These are phyloP conservation scores for Knufia fluminis DNA, from an alignment of 2,329 filamentous ascomycete genomes.

Conservation along the genomic window DNA sequence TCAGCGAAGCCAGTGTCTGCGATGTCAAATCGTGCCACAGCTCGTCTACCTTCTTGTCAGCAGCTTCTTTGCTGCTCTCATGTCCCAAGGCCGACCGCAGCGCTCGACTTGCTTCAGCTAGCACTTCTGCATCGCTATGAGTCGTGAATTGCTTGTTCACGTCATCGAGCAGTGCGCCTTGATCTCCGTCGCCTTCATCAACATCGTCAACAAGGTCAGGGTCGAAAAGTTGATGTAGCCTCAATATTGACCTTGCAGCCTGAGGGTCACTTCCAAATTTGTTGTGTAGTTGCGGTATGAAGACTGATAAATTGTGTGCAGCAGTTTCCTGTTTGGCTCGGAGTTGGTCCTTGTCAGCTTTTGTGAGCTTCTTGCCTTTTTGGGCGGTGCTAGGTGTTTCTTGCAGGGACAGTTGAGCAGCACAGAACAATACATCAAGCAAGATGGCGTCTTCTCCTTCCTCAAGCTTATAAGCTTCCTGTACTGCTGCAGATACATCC, in stretches of 20 bases:
- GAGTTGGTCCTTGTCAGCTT: conserved; percentile 51
- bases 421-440: conserved; percentile 74
- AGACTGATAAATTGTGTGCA: conserved; percentile 63
- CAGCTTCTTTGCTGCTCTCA: conserved; percentile 78
- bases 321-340: conserved; percentile 67
- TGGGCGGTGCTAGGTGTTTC: conserved; percentile 54
- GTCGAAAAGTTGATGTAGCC: conserved; percentile 77
- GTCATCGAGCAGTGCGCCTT: conserved; percentile 74
- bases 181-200: conserved; percentile 73
- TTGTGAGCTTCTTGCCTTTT: conserved; percentile 44
- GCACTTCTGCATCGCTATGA: conserved; percentile 78
- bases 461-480: conserved; percentile 61
- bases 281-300: conserved; percentile 77
- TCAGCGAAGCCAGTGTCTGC: conserved; percentile 61
- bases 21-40: conserved; percentile 74
- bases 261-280: conserved; percentile 88
- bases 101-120: conserved; percentile 73
- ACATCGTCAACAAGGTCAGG: conserved; percentile 81
- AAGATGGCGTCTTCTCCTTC: conserved; percentile 74
- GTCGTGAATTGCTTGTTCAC: conserved; percentile 88
- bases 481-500: conserved; percentile 54
- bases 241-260: conserved; percentile 75
- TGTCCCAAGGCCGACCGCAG: conserved; percentile 77
- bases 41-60: conserved; percentile 67
- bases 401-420: conserved; percentile 64